Evolutionary conservation across 2,329 filamentous ascomycete species (phyloP).

Genomic region (Curvularia eragrostidis): DNA sequence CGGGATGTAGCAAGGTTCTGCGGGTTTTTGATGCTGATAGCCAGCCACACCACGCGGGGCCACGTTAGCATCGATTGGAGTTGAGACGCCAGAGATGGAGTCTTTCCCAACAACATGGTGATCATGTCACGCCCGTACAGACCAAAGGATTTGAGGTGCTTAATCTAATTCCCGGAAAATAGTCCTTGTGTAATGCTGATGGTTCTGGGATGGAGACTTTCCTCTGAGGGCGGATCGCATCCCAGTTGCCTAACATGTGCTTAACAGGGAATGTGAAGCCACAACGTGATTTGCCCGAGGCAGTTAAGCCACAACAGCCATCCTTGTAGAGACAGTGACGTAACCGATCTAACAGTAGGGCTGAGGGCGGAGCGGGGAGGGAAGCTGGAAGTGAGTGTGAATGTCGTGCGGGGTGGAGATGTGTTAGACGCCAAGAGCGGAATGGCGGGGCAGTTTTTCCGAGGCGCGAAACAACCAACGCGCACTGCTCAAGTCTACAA

Average conservation of each 20-base stretch:
- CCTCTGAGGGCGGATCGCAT: constrained; percentile 1
- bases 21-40: background rate
- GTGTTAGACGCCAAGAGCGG: constrained; percentile 14
- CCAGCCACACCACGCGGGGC: constrained; percentile 9
- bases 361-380: constrained; percentile 4
- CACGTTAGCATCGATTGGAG: constrained; percentile 1
- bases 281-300: constrained; percentile 8
- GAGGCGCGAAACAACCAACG: constrained; percentile 31
- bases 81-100: constrained; percentile 1
- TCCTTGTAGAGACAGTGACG: background rate
- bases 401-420: constrained; percentile 5
- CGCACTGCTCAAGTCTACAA: constrained; percentile 11
- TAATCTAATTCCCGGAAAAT: constrained; percentile 1
- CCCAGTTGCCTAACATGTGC: constrained; percentile 6
- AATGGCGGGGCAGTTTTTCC: constrained; percentile 25
- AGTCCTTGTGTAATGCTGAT: constrained; percentile 14
- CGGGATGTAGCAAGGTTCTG: constrained; percentile 6
- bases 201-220: background rate
- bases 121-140: background rate
- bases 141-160: background rate
- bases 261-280: constrained; percentile 10
- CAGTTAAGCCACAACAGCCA: background rate
- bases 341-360: background rate
- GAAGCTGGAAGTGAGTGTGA: no score
- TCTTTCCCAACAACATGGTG: constrained; percentile 8